phyloP scores from a whole-genome alignment of 2,329 filamentous ascomycete genomes.

The Fusarium papillatum region DNA sequence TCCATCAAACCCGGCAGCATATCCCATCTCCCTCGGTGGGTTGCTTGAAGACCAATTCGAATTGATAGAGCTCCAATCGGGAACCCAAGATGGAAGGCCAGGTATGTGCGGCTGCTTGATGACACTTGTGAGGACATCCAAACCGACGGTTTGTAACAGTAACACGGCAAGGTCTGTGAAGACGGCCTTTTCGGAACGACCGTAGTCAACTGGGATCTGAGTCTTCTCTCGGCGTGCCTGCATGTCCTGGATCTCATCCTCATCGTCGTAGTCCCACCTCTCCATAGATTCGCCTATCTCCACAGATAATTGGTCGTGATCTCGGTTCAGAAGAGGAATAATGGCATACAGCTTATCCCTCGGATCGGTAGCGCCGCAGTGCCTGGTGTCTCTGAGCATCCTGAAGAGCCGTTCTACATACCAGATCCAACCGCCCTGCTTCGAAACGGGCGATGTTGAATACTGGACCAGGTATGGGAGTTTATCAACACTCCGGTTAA shows the following conservation, averaged over 20 bases:
- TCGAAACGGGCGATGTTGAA: background rate
- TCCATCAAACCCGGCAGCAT: background rate
- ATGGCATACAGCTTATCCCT: conserved; percentile 5
- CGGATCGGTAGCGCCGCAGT: background rate
- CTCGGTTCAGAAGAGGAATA: background rate
- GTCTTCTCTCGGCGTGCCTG: background rate
- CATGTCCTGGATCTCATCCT: background rate
- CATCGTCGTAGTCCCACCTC: background rate
- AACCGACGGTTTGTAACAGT: background rate
- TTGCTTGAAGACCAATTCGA: background rate
- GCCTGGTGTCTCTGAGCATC: conserved; percentile 1
- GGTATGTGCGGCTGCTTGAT: background rate
- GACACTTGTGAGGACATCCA: background rate
- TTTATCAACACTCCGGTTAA: background rate
- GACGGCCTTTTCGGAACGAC: background rate
- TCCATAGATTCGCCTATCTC: background rate
- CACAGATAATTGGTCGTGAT: background rate
- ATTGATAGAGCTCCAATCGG: background rate
- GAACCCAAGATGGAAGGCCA: background rate
- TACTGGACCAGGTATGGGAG: background rate
- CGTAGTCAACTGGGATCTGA: background rate
- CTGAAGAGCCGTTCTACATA: background rate
- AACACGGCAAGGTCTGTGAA: background rate
- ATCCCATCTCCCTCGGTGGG: background rate
- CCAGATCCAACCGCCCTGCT: background rate